Conservation (phyloP, 257 asterid species). For the Anisodus acutangulus region DNA sequence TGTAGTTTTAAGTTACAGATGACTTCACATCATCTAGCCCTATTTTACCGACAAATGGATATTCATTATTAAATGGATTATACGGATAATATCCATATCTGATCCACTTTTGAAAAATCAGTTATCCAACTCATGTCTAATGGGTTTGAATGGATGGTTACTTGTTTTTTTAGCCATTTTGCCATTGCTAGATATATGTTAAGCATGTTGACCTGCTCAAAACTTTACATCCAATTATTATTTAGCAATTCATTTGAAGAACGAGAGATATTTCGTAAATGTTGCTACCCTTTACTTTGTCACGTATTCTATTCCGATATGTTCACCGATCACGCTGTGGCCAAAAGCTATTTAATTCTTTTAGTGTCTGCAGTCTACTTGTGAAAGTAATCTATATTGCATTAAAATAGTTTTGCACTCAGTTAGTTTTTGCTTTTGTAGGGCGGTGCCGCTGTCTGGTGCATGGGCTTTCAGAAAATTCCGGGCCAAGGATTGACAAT, state of each 20-base stretch:
- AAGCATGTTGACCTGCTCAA: conserved; percentile 3
- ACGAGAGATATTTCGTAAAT: not conserved
- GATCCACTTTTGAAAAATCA: too few species aligned
- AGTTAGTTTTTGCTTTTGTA: conserved; percentile 36
- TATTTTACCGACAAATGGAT: not conserved
- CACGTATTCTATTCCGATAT: not conserved
- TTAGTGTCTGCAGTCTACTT: not conserved
- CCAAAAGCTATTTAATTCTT: not conserved
- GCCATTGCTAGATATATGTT: not conserved
- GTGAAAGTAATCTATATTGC: not conserved
- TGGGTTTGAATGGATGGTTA: too few species aligned
- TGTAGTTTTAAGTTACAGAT: not conserved
- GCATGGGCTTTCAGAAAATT: conserved; percentile 89
- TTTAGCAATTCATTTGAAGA: not conserved
- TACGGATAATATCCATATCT: too few species aligned
- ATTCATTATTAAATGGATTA: too few species aligned
- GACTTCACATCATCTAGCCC: not conserved
- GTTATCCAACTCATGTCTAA: too few species aligned
- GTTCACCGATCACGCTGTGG: not conserved
- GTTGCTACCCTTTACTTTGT: not conserved
- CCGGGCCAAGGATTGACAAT: conserved; percentile 81
- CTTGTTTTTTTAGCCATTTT: too few species aligned
- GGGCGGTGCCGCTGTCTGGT: conserved; percentile 96
- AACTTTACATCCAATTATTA: not conserved
- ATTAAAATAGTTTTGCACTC: not conserved